Evolutionary conservation across 202 grass and related monocot species (phyloP).

Genomic region (Thinopyrum obtusiflorum): DNA sequence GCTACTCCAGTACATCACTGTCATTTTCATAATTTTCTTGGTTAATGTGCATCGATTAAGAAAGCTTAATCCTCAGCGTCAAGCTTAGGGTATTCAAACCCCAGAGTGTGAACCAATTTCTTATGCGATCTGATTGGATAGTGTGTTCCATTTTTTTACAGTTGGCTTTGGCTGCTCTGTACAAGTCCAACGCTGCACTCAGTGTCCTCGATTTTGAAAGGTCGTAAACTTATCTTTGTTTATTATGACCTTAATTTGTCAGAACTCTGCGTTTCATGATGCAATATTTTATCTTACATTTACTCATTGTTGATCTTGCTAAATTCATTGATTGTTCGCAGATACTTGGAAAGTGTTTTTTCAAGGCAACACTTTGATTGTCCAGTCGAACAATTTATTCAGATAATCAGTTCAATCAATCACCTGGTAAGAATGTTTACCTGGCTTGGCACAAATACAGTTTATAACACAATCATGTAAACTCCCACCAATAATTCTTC

Average conservation of each 20-base stretch:
- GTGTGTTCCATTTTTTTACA: constrained; percentile 41
- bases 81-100: constrained; percentile 11
- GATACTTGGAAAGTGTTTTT: constrained; percentile 75
- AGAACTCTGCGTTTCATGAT: neutral
- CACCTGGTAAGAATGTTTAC: constrained; percentile 51
- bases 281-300: constrained; percentile 9
- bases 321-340: constrained; percentile 41
- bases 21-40: constrained; percentile 23
- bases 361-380: constrained; percentile 49
- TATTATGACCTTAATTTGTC: constrained; percentile 5
- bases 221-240: constrained; percentile 21
- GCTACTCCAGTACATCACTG: neutral
- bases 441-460: neutral
- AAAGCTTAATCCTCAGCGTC: constrained; percentile 15
- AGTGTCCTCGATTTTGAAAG: constrained; percentile 78
- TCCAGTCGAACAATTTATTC: constrained; percentile 56
- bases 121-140: constrained; percentile 15
- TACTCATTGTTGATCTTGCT: neutral
- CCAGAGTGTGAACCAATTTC: neutral
- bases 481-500: neutral
- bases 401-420: constrained; percentile 56
- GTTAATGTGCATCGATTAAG: constrained; percentile 20
- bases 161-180: constrained; percentile 89
- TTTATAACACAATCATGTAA: neutral
- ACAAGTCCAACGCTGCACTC: constrained; percentile 64